These are phyloP conservation scores for Aspergillus piperis DNA, from an alignment of 2,329 filamentous ascomycete species.

Conservation along the genomic window DNA sequence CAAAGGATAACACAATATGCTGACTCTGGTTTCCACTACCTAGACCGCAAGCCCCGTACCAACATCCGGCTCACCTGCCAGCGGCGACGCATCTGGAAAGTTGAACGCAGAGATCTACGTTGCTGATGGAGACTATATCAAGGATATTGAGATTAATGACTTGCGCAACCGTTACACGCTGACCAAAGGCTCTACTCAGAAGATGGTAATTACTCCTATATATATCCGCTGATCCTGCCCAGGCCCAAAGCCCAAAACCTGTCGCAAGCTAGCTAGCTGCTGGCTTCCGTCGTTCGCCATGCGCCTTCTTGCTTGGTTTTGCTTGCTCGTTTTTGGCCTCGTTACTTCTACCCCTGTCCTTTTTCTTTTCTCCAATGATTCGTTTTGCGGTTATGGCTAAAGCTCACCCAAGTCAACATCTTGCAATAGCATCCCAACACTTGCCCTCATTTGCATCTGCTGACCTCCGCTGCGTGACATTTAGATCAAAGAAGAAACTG, in stretches of 20 bases:
- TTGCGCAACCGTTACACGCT: slow-evolving; percentile 93
- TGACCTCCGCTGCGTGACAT: slow-evolving; percentile 85
- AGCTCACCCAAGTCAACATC: slow-evolving; percentile 66
- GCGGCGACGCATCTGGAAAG: slow-evolving; percentile 53
- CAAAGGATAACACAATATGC: not conserved
- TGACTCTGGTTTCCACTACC: slow-evolving; percentile 5
- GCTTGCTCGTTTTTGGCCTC: slow-evolving; percentile 32
- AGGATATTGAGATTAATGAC: slow-evolving; percentile 98
- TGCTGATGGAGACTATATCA: slow-evolving; percentile 95
- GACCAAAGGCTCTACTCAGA: slow-evolving; percentile 95
- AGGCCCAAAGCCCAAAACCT: slow-evolving; percentile 38
- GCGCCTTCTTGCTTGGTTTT: slow-evolving; percentile 37
- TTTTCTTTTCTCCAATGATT: no score
- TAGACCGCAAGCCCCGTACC: slow-evolving; percentile 53
- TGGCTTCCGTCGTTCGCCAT: slow-evolving; percentile 33
- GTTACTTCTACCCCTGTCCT: slow-evolving; percentile 13
- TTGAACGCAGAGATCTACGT: slow-evolving; percentile 90
- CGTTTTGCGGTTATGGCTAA: slow-evolving; percentile 59
- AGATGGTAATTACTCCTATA: slow-evolving; percentile 94
- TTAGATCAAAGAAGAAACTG: slow-evolving; percentile 99
- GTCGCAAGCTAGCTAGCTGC: slow-evolving; percentile 40
- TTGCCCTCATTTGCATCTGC: slow-evolving; percentile 81
- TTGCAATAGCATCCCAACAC: slow-evolving; percentile 58
- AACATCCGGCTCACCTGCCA: slow-evolving; percentile 57
- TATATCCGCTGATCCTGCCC: slow-evolving; percentile 65